phyloP scores from a whole-genome alignment of 2,329 filamentous ascomycete genomes.

The Diaporthe ampelina region DNA sequence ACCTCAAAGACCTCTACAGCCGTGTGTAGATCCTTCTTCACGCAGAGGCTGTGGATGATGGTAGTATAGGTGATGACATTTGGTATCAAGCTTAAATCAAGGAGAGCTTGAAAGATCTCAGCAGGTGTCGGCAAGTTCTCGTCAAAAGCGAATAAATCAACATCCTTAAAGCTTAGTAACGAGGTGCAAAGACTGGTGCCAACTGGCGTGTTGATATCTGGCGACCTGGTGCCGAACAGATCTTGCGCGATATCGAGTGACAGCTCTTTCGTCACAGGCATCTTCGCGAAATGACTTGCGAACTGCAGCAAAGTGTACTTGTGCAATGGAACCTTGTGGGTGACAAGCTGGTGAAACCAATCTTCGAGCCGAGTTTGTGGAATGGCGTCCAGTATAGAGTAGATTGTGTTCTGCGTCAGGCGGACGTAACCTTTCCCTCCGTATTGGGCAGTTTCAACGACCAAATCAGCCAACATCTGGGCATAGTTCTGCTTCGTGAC shows the following conservation, averaged over 20 bases:
- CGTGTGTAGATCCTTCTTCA: conserved; percentile 72
- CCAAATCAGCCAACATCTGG: conserved; percentile 35
- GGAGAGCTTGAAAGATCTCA: conserved; percentile 67
- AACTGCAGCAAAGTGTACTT: conserved; percentile 63
- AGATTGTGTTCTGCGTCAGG: conserved; percentile 56
- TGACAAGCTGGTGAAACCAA: conserved; percentile 54
- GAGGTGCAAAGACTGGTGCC: conserved; percentile 70
- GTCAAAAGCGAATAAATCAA: conserved; percentile 43
- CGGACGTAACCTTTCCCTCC: conserved; percentile 45
- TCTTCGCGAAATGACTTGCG: conserved; percentile 60
- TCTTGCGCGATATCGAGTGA: conserved; percentile 61
- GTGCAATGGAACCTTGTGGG: conserved; percentile 51
- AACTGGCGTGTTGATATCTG: conserved; percentile 61
- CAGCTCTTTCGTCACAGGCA: conserved; percentile 53
- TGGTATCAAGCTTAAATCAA: conserved; percentile 72
- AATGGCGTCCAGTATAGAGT: conserved; percentile 38
- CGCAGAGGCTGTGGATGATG: conserved; percentile 79
- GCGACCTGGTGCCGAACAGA: conserved; percentile 50
- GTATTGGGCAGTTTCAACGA: conserved; percentile 42
- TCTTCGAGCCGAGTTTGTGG: conserved; percentile 46
- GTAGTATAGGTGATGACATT: conserved; percentile 76
- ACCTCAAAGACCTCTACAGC: conserved; percentile 76
- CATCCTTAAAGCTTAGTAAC: conserved; percentile 62
- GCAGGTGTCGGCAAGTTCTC: conserved; percentile 62
- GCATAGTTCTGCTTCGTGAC: conserved; percentile 8